Evolutionary conservation across 2,329 filamentous ascomycete genomes (phyloP).

Genomic region (Sporothrix protearum): DNA sequence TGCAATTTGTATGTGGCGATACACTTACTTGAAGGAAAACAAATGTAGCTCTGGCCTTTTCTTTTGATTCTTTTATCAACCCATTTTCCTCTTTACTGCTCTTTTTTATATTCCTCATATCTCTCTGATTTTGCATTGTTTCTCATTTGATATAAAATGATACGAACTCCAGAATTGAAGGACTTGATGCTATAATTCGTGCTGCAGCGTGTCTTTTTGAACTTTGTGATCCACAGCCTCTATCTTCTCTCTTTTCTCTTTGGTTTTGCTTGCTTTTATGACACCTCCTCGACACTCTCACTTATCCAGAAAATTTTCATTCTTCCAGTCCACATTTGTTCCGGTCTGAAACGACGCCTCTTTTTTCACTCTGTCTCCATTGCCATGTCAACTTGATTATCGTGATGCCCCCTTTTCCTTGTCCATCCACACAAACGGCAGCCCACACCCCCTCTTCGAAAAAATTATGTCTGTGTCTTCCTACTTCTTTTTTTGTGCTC

Average conservation of each 20-base stretch:
- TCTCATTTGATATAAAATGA: not conserved
- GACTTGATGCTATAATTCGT: not conserved
- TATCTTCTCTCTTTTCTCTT: not conserved
- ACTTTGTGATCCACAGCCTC: not conserved
- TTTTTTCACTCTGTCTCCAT: not conserved
- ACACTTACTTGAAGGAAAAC: not conserved
- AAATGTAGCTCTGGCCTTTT: not conserved
- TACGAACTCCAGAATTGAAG: not conserved
- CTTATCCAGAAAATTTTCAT: not conserved
- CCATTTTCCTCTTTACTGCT: not conserved
- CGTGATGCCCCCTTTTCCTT: not conserved
- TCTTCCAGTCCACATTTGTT: not conserved
- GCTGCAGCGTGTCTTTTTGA: not conserved
- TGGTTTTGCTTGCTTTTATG: not conserved
- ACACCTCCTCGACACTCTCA: not conserved
- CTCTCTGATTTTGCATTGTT: not conserved
- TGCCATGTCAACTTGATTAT: not conserved
- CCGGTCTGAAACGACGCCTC: not conserved
- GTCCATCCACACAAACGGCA: not conserved
- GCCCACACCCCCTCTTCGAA: slow-evolving; percentile 10
- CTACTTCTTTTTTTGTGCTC: not conserved
- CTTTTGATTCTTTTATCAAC: not conserved
- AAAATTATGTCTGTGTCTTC: not conserved
- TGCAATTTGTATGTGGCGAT: not conserved
- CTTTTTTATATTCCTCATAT: not conserved